Evolutionary conservation across 1,139 yeast species (phyloP), one percentile per base, ranked within the genome.

Genomic region (Pichia sp.): DNA sequence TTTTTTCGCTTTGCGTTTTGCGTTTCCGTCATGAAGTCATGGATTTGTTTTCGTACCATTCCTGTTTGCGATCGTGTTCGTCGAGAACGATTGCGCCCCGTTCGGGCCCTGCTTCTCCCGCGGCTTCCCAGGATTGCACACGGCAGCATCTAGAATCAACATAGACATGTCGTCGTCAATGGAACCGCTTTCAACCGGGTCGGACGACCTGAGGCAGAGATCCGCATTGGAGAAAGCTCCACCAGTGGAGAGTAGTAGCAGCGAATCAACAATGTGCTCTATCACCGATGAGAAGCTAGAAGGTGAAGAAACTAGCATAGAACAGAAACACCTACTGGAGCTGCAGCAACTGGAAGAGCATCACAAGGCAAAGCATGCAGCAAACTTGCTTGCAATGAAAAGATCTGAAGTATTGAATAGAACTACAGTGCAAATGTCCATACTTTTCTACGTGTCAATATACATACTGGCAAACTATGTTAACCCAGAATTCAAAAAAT

Each of bases 401-500:
- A 22, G 23, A 18, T 32, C 49, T 15, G 46, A 47, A 32, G 39
- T 31, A 19, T 19, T 50, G 12, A 56, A 55, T 27, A 38, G 34
- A 27, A 24, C 38, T 13, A 39, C 38, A 4, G 32, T 45, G 11
- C 50, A 42, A 37, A 43, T 53, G 9, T 20, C 27, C 5, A 21
- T 48, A 16, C 31, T 34, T 3, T 32, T 49, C 18, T 44, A 48
- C 30, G n/a, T 37, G 6, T 12, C 32, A 3, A 34, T 55, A 4
- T 23, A 45, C 22, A 20, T 33, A 4, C 33, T 43, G 10, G 35
- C 53, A 7, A 19, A 29, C 8, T 35, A 30, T 16, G 21, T 37
- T n/a, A 25, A 41, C n/a, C 42, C 49, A 5, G 22, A 23, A 12
- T 38, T 49, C 13, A 18, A 34, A 18, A 72, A 73, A 52, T 76